Evolutionary conservation across 1,284 basidiomycete genomes (phyloP).

Genomic region (Xanthoconium separans): DNA sequence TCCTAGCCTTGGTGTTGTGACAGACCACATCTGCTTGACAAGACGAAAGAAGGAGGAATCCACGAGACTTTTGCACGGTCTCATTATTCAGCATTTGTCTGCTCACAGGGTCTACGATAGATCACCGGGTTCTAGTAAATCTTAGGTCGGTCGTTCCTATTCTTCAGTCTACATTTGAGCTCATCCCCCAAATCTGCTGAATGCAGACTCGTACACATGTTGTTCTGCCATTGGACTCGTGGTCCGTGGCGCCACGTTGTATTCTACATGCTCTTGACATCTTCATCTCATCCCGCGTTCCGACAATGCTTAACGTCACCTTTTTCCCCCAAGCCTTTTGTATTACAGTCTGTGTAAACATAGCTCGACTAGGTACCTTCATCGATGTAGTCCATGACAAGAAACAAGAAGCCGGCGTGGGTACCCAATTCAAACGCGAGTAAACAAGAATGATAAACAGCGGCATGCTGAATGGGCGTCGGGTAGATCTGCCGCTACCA

Average conservation of each 20-base stretch:
- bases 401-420: not conserved
- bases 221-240: too few species aligned
- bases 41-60: constrained; percentile 21
- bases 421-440: not conserved
- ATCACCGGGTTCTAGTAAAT: not conserved
- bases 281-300: too few species aligned
- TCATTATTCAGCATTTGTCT: constrained; percentile 20
- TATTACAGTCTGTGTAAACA: not conserved
- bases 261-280: too few species aligned
- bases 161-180: not conserved
- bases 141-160: not conserved
- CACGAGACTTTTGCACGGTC: constrained; percentile 17
- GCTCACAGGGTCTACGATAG: not conserved
- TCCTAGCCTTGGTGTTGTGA: constrained; percentile 12
- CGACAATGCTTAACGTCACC: too few species aligned
- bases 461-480: not conserved
- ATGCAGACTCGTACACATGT: too few species aligned
- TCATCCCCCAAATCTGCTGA: not conserved
- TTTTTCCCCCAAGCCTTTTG: not conserved
- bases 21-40: constrained; percentile 22
- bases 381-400: too few species aligned
- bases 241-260: too few species aligned
- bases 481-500: constrained; percentile 1
- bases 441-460: constrained; percentile 10
- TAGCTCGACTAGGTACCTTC: not conserved